Evolutionary conservation across 148 eudicot species (phyloP).

Genomic region (Pouteria glomerata): DNA sequence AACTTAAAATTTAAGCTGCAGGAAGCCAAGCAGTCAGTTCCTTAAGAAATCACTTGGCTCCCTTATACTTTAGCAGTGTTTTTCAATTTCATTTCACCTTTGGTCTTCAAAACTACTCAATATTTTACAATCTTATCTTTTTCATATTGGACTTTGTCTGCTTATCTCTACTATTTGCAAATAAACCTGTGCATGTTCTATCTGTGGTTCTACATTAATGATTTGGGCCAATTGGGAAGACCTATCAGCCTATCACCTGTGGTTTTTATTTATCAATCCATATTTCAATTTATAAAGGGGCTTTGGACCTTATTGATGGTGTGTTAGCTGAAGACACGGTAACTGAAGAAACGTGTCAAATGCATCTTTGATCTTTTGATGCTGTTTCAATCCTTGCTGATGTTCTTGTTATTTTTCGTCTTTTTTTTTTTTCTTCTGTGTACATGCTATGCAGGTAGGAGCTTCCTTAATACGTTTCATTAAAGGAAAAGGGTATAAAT

Average conservation of each 20-base stretch:
- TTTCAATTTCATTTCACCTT: neutral
- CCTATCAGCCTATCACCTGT: neutral
- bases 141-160: neutral
- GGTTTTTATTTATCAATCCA: neutral
- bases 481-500: conserved; percentile 61
- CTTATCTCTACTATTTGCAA: neutral
- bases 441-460: conserved; percentile 58
- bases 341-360: neutral
- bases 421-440: neutral
- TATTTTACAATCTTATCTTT: neutral
- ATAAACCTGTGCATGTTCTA: neutral
- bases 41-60: neutral
- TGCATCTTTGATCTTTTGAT: neutral
- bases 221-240: neutral
- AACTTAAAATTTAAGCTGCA: neutral
- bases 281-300: neutral
- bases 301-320: neutral
- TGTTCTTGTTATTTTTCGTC: neutral
- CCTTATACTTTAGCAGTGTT: neutral
- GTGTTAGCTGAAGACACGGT: neutral
- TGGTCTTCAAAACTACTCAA: neutral
- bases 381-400: neutral
- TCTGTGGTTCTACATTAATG: neutral
- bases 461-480: conserved; percentile 71
- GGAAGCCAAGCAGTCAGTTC: conserved; percentile 1